Evolutionary conservation across 1,139 yeast genomes (phyloP).

Genomic region (Blastobotrys petasosporus): DNA sequence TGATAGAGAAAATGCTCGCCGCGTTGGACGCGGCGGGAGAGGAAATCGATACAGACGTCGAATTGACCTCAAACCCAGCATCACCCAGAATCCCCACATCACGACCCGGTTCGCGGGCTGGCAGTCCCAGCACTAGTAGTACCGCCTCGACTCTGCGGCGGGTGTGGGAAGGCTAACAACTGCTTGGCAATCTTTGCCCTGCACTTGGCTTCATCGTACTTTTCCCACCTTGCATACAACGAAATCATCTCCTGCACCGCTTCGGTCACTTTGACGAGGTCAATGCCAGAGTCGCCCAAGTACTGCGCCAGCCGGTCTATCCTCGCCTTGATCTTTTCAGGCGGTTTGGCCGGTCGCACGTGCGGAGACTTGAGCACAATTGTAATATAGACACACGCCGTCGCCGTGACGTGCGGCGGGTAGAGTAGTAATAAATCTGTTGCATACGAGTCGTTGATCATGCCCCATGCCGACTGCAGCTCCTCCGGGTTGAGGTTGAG

Average conservation of each 20-base stretch:
- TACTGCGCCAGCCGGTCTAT: conserved; percentile 51
- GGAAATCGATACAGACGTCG: too few relatives aligned
- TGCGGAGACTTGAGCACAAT: conserved; percentile 48
- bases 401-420: conserved; percentile 90
- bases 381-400: conserved; percentile 72
- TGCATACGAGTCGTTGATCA: conserved; percentile 82
- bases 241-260: conserved; percentile 77
- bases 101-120: too few relatives aligned
- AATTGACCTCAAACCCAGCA: too few relatives aligned
- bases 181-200: conserved; percentile 21
- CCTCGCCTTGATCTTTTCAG: conserved; percentile 33
- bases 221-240: conserved; percentile 77
- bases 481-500: conserved; percentile 55
- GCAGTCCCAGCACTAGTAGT: too few relatives aligned
- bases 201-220: conserved; percentile 56
- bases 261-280: conserved; percentile 68
- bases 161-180: neutral
- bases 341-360: conserved; percentile 27
- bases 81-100: too few relatives aligned
- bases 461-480: conserved; percentile 79
- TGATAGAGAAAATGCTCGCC: too few relatives aligned
- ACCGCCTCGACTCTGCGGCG: too few relatives aligned
- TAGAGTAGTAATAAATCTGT: conserved; percentile 76
- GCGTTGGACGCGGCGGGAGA: too few relatives aligned
- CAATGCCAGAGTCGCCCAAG: conserved; percentile 68